These are phyloP conservation scores for Exophiala sideris DNA, from an alignment of 2,329 filamentous ascomycete species.

Conservation along the genomic window DNA sequence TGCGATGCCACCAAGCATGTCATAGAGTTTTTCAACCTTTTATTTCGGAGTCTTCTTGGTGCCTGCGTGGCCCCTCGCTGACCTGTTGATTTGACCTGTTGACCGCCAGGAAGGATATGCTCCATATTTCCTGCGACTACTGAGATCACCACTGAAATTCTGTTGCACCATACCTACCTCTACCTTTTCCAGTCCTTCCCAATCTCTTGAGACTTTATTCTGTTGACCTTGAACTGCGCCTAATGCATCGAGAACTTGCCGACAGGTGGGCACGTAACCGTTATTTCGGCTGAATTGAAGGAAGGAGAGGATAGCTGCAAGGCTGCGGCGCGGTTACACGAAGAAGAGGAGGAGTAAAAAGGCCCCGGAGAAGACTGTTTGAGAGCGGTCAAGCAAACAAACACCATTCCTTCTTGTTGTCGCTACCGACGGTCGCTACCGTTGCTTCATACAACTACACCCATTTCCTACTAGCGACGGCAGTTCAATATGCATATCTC, in stretches of 20 bases:
- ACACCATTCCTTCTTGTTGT: neutral
- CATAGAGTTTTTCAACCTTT: too few species aligned
- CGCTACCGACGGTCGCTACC: neutral
- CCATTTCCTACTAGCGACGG: slow-evolving; percentile 1
- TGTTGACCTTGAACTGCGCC: slow-evolving; percentile 1
- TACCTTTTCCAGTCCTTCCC: neutral
- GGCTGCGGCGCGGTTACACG: neutral
- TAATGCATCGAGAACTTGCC: slow-evolving; percentile 53
- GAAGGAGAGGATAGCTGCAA: neutral
- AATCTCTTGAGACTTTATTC: neutral
- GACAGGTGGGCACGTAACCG: slow-evolving; percentile 48
- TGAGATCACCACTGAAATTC: too few species aligned
- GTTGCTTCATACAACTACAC: neutral
- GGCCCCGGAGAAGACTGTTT: neutral
- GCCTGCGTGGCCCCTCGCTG: too few species aligned
- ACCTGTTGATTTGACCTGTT: too few species aligned
- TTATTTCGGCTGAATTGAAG: slow-evolving; percentile 40
- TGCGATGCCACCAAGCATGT: too few species aligned
- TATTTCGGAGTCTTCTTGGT: too few species aligned
- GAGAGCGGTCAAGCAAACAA: slow-evolving; percentile 5
- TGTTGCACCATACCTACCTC: neutral
- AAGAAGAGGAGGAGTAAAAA: slow-evolving; percentile 1
- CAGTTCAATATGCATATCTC: slow-evolving; percentile 81
- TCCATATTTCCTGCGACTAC: too few species aligned
- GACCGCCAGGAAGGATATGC: too few species aligned